Percentiles rank a stretch among this genome's conserved stretches.
These are phyloP conservation scores for Vitis hybrid DNA, from an alignment of 177 flowering plant species.

Conservation along the genomic window DNA sequence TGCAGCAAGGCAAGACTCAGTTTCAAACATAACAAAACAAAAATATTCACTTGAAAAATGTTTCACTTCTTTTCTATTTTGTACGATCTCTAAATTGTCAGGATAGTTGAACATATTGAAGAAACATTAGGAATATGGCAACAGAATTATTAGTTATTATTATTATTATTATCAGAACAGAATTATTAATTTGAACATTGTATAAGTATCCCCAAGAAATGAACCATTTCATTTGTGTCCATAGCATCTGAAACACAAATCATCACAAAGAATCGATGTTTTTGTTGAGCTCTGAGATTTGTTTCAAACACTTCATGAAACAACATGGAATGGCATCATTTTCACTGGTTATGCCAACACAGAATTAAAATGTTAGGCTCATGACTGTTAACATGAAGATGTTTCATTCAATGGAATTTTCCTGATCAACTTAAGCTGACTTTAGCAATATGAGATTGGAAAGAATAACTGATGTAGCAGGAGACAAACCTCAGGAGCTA, in stretches of 20 bases:
- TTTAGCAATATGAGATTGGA: background rate
- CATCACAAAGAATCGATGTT: background rate
- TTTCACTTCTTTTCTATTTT: background rate
- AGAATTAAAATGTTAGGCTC: background rate
- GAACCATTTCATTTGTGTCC: background rate
- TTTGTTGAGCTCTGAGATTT: background rate
- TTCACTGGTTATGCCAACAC: background rate
- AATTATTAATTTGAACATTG: too few relatives aligned
- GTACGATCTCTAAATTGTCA: background rate
- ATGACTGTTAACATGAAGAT: background rate
- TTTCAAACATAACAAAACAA: background rate
- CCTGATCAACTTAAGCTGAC: too few relatives aligned
- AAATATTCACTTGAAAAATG: background rate
- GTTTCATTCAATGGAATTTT: too few relatives aligned
- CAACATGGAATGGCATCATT: background rate
- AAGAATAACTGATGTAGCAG: background rate
- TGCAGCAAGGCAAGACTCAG: background rate
- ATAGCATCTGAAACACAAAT: background rate
- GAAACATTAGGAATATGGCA: slow-evolving; percentile 1
- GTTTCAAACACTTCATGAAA: background rate
- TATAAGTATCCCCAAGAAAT: background rate
- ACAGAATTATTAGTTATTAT: background rate
- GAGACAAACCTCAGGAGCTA: slow-evolving; percentile 92
- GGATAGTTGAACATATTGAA: background rate
- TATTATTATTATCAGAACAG: too few relatives aligned